Percentiles rank a stretch among this genome's conserved stretches.
Evolutionary conservation across 2,329 filamentous ascomycete species (phyloP).

Genomic region (Cytospora leucostoma): DNA sequence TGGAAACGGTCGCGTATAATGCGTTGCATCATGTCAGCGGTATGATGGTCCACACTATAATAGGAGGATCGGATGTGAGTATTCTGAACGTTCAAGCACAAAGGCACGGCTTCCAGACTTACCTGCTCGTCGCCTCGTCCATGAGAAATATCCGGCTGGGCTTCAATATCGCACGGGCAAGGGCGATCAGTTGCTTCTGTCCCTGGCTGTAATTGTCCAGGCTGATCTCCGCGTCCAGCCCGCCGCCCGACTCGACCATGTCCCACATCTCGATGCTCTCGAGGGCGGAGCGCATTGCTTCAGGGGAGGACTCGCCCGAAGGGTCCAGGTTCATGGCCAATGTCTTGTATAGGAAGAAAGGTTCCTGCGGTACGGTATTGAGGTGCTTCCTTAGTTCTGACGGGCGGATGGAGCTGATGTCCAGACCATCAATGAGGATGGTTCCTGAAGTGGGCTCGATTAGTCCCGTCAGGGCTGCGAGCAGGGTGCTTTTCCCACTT

Average conservation of each 20-base stretch:
- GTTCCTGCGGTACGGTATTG: slow-evolving; percentile 53
- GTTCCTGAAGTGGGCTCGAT: slow-evolving; percentile 44
- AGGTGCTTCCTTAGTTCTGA: slow-evolving; percentile 36
- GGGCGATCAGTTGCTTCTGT: slow-evolving; percentile 56
- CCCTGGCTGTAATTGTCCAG: slow-evolving; percentile 53
- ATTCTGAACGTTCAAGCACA: not conserved
- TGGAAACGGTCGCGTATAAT: slow-evolving; percentile 33
- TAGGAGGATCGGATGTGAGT: not conserved
- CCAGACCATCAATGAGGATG: slow-evolving; percentile 50
- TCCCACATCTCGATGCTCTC: slow-evolving; percentile 34
- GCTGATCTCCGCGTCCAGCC: slow-evolving; percentile 49
- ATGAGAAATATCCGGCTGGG: slow-evolving; percentile 64
- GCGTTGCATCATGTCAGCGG: slow-evolving; percentile 28
- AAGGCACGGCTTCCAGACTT: not conserved
- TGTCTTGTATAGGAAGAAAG: slow-evolving; percentile 48
- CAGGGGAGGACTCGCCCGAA: not conserved
- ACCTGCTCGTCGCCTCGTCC: slow-evolving; percentile 49
- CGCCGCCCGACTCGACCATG: slow-evolving; percentile 32
- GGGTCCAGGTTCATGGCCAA: slow-evolving; percentile 30
- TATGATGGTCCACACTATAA: slow-evolving; percentile 6
- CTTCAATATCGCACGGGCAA: slow-evolving; percentile 63
- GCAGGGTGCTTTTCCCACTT: slow-evolving; percentile 29
- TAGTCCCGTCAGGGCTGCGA: slow-evolving; percentile 45
- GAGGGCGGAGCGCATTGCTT: slow-evolving; percentile 41
- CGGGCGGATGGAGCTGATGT: slow-evolving; percentile 34